A percentile compares a stretch with the other conserved stretches of the same genome.
phyloP scores from a whole-genome alignment of 257 asterid species.

The Solanum corneliomulleri region DNA sequence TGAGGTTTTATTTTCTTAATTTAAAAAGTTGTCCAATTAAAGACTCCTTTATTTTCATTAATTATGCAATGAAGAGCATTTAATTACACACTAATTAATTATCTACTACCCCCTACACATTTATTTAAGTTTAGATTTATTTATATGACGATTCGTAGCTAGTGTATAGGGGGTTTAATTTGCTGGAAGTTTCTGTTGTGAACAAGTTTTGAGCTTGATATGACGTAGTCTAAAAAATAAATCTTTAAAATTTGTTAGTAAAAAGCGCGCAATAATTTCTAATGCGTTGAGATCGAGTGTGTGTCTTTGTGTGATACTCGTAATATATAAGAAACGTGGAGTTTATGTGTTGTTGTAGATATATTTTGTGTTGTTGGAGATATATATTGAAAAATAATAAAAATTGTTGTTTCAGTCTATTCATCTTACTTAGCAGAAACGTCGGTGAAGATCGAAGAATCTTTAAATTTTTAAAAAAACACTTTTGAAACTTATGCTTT shows the following conservation, averaged over 20 bases:
- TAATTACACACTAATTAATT: neutral
- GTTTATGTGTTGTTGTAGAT: too few species aligned
- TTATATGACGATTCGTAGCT: neutral
- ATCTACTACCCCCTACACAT: neutral
- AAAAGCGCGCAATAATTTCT: neutral
- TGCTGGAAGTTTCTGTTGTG: neutral
- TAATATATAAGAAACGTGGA: neutral
- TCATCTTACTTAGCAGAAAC: too few species aligned
- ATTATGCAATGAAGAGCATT: neutral
- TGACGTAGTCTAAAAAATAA: neutral
- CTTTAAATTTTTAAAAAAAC: too few species aligned
- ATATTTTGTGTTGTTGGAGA: too few species aligned
- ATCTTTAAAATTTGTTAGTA: neutral
- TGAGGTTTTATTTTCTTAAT: neutral
- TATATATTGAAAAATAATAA: too few species aligned
- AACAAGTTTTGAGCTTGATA: neutral
- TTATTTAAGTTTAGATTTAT: neutral
- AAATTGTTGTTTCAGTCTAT: too few species aligned
- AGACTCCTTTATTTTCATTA: neutral
- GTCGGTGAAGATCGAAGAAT: too few species aligned
- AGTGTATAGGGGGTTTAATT: neutral
- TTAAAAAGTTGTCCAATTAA: neutral
- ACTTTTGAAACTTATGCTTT: too few species aligned
- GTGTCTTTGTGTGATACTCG: neutral
- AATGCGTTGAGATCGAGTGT: neutral